A percentile compares a stretch with the other conserved stretches of the same genome.
Evolutionary conservation across 2,329 filamentous ascomycete genomes (phyloP).

Genomic region (Diaporthe sp.): DNA sequence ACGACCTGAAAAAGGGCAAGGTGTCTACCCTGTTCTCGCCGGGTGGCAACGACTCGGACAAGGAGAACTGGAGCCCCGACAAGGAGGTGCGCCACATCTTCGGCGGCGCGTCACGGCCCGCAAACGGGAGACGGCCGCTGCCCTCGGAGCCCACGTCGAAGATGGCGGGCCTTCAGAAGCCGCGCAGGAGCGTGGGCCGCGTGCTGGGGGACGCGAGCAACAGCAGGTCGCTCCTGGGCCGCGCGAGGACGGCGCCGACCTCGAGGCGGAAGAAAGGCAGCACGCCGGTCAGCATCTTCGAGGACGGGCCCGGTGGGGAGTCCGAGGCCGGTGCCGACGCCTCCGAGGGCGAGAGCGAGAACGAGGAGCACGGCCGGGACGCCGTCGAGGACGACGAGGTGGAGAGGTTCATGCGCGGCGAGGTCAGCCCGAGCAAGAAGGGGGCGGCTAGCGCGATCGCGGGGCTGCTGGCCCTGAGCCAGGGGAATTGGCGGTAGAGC

Average conservation of each 20-base stretch:
- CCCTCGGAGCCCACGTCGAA: conserved; percentile 43
- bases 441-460: conserved; percentile 90
- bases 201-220: conserved; percentile 56
- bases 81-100: conserved; percentile 57
- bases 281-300: conserved; percentile 63
- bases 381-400: conserved; percentile 70
- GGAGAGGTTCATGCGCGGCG: conserved; percentile 78
- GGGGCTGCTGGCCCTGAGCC: conserved; percentile 87
- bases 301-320: conserved; percentile 53
- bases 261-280: conserved; percentile 48
- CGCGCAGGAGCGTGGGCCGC: conserved; percentile 55
- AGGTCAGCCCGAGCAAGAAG: conserved; percentile 77
- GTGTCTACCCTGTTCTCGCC: conserved; percentile 56
- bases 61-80: conserved; percentile 86
- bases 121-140: conserved; percentile 50
- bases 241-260: conserved; percentile 56
- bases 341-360: conserved; percentile 28
- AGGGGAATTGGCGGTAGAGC: conserved; percentile 85
- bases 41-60: conserved; percentile 83
- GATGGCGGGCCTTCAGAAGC: conserved; percentile 43
- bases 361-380: conserved; percentile 28
- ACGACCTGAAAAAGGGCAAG: conserved; percentile 57
- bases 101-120: conserved; percentile 42
- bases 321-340: conserved; percentile 43
- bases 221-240: conserved; percentile 49